A percentile compares a stretch with the other conserved stretches of the same genome.
Conservation (phyloP, 495 filamentous ascomycete species). For the Rhizodiscina lignyota region DNA sequence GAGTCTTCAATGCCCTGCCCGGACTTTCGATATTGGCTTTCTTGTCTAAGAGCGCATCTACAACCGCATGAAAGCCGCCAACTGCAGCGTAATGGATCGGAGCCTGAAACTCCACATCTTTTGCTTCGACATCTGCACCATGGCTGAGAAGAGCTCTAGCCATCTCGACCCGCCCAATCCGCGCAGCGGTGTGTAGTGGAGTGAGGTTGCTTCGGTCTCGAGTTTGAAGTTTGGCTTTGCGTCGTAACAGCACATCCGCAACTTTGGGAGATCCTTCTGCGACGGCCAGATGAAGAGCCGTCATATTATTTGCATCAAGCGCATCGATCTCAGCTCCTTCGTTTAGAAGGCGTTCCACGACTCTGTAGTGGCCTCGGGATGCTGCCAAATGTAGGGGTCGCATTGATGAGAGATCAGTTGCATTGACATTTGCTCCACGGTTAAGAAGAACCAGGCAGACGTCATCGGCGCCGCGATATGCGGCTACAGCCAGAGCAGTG, state of each 20-base stretch:
- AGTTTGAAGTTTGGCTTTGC: too few relatives aligned
- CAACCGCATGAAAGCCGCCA: constrained; percentile 19
- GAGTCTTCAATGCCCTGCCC: too few relatives aligned
- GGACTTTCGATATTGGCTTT: constrained; percentile 20
- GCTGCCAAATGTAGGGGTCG: constrained; percentile 30
- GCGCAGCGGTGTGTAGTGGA: constrained; percentile 26
- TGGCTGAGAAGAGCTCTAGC: constrained; percentile 19
- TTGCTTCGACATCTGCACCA: constrained; percentile 26
- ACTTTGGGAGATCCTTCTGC: too few relatives aligned
- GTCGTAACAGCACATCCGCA: too few relatives aligned
- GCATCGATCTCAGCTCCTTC: constrained; percentile 21
- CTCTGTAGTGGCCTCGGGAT: constrained; percentile 23
- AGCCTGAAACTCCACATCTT: constrained; percentile 25
- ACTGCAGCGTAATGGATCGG: constrained; percentile 28
- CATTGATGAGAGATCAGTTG: constrained; percentile 18
- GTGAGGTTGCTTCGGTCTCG: too few relatives aligned
- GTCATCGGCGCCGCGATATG: constrained; percentile 29
- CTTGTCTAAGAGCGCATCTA: constrained; percentile 21
- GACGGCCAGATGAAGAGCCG: too few relatives aligned
- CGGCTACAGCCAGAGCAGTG: constrained; percentile 28
- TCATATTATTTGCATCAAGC: constrained; percentile 23
- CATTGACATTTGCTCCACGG: constrained; percentile 22
- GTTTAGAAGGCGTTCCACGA: constrained; percentile 21
- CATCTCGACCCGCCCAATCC: constrained; percentile 21
- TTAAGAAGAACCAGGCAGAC: constrained; percentile 26